phyloP scores from a whole-genome alignment of 1,284 basidiomycete genomes.

The Vanrija sp. region DNA sequence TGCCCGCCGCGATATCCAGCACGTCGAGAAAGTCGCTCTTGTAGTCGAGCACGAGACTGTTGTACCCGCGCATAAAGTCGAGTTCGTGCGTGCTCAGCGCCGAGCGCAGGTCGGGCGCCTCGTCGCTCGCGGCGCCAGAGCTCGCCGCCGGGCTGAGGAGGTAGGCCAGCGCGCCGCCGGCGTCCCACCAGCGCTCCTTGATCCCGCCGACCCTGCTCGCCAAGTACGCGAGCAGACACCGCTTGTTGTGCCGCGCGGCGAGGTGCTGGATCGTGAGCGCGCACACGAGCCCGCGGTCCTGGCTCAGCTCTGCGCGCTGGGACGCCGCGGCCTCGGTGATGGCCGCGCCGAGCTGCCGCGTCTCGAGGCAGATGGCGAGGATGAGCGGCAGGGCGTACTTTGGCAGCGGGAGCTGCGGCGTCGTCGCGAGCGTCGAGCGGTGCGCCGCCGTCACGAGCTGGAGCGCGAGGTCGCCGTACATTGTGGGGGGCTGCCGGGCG shows the following conservation, averaged over 20 bases:
- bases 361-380: constrained; percentile 80
- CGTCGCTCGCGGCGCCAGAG: constrained; percentile 16
- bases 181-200: constrained; percentile 82
- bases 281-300: constrained; percentile 55
- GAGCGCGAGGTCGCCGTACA: constrained; percentile 73
- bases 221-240: constrained; percentile 89
- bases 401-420: constrained; percentile 57
- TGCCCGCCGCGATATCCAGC: constrained; percentile 74
- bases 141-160: constrained; percentile 58
- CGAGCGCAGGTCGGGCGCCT: constrained; percentile 60
- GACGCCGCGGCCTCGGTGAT: constrained; percentile 42
- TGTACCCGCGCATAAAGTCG: constrained; percentile 81
- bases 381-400: constrained; percentile 91
- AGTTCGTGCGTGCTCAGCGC: constrained; percentile 85
- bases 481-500: constrained; percentile 17
- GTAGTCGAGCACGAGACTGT: constrained; percentile 73
- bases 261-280: constrained; percentile 81
- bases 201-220: constrained; percentile 75
- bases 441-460: constrained; percentile 82
- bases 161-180: constrained; percentile 83
- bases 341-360: constrained; percentile 68
- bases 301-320: constrained; percentile 37
- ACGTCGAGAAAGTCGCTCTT: constrained; percentile 80
- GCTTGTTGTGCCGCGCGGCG: constrained; percentile 82
- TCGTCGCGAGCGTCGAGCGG: constrained; percentile 73